phyloP scores from a whole-genome alignment of 2,329 filamentous ascomycete genomes.

The Emmonsia crescens region DNA sequence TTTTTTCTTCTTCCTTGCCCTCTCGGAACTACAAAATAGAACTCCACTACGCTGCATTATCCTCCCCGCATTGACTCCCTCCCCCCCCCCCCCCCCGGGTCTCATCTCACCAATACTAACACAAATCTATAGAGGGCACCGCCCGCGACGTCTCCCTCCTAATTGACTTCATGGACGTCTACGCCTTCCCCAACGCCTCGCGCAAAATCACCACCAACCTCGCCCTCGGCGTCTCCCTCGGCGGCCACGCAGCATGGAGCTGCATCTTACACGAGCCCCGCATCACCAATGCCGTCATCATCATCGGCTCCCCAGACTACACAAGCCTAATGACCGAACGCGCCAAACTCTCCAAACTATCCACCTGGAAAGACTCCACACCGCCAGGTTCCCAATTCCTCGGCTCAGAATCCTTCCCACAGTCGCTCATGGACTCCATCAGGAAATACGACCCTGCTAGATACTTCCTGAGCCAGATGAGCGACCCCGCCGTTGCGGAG shows the following conservation, averaged over 20 bases:
- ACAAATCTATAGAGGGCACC: slow-evolving; percentile 43
- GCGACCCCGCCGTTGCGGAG: slow-evolving; percentile 13
- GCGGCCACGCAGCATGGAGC: slow-evolving; percentile 83
- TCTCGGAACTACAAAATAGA: background rate
- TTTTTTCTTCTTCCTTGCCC: too few species aligned
- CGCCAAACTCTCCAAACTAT: slow-evolving; percentile 57
- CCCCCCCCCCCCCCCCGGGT: background rate
- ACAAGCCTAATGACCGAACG: slow-evolving; percentile 69
- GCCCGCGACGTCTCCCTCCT: slow-evolving; percentile 63
- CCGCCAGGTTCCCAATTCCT: slow-evolving; percentile 54
- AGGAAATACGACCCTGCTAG: slow-evolving; percentile 62
- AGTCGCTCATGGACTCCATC: slow-evolving; percentile 52
- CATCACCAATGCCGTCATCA: slow-evolving; percentile 63
- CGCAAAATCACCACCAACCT: slow-evolving; percentile 50
- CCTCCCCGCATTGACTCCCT: background rate
- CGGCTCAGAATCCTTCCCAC: slow-evolving; percentile 67
- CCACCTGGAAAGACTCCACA: slow-evolving; percentile 47
- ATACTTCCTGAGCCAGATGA: slow-evolving; percentile 51
- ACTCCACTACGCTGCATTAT: background rate
- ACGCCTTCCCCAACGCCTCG: slow-evolving; percentile 51
- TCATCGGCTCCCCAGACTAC: slow-evolving; percentile 88
- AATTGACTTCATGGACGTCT: slow-evolving; percentile 67
- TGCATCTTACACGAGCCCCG: slow-evolving; percentile 65
- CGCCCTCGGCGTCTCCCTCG: slow-evolving; percentile 72
- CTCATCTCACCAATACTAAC: slow-evolving; percentile 7